phyloP scores from a whole-genome alignment of 2,329 filamentous ascomycete genomes.

The Sporothrix inflata region DNA sequence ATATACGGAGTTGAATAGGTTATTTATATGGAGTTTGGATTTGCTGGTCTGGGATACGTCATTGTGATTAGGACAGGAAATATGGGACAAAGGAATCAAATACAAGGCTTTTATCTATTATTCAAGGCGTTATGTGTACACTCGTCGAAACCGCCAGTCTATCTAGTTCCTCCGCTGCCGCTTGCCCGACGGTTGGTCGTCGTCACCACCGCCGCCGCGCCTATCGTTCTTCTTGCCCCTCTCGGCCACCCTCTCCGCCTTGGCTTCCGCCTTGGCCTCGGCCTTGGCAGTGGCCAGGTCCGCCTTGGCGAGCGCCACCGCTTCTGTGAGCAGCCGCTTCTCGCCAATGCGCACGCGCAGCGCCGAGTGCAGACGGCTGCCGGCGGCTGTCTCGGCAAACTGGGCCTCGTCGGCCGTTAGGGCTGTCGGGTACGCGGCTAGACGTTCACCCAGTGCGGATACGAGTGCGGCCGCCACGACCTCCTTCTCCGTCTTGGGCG shows the following conservation, averaged over 20 bases:
- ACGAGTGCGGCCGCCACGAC: constrained; percentile 47
- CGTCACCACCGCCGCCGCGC: constrained; percentile 13
- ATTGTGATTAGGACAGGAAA: background rate
- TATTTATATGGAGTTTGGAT: constrained; percentile 5
- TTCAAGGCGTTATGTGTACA: background rate
- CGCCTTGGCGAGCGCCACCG: constrained; percentile 34
- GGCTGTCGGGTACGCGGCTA: constrained; percentile 39
- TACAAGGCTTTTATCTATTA: constrained; percentile 6
- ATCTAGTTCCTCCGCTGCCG: constrained; percentile 24
- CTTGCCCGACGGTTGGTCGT: constrained; percentile 27
- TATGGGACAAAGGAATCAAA: background rate
- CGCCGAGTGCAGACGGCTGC: constrained; percentile 37
- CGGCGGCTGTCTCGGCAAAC: constrained; percentile 5
- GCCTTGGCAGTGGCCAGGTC: constrained; percentile 30
- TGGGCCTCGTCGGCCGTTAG: constrained; percentile 39
- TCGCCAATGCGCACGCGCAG: constrained; percentile 44
- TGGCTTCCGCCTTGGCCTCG: constrained; percentile 30
- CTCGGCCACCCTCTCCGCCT: constrained; percentile 30
- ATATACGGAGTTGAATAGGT: background rate
- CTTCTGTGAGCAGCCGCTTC: constrained; percentile 41
- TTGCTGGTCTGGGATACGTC: background rate
- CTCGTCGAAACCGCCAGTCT: background rate
- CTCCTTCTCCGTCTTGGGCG: constrained; percentile 35
- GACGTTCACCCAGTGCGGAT: constrained; percentile 38
- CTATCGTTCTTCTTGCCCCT: constrained; percentile 16